Evolutionary conservation across 768 basidiomycete genomes (phyloP), one percentile per base, ranked within the genome.

Genomic region (Lactifluus hygrophoroides): DNA sequence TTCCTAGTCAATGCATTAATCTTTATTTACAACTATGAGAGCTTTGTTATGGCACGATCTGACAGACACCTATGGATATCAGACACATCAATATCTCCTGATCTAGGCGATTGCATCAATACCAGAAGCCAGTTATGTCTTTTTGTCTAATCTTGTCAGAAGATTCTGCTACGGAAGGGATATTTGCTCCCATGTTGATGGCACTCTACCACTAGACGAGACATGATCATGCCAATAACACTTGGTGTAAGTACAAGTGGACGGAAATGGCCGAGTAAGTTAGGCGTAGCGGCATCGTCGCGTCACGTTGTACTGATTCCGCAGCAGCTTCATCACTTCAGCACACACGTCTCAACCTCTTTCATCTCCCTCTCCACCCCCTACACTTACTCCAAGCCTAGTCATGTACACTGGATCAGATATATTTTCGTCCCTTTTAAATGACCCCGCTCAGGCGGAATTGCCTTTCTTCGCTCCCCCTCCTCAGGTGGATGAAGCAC

Each of bases 401-500:
- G 25, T 8, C 58, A 60, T 51, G 54, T 45, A 54, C 1, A 19
- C 34, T 2, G 49, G 50, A 6, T 35, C 43, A 4, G 58, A 59
- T 51, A 14, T 23, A 46, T 50, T 17, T 43, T 60, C 28, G n/a
- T 19, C n/a, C n/a, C n/a, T 32, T 32, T 32, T 32, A 17, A 30
- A n/a, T n/a, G n/a, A n/a, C n/a, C n/a, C n/a, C n/a, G n/a, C n/a
- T 2, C 56, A 60, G 25, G 49, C 54, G 11, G 59, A 56, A 23
- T 44, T 60, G 8, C 59, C 48, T 19, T 60, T 60, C 37, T 60
- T 60, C 37, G 42, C 59, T 27, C 59, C 59, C 3, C 44, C 53
- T 21, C 75, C 80, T 58, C 87, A 88, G 73, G 79, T 87, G n/a
- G n/a, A n/a, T 66, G 32, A 32, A 32, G 86, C 85, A 53, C 87